These are phyloP conservation scores for Trichoderma sp. DNA, from an alignment of 2,329 filamentous ascomycete species.

Conservation along the genomic window DNA sequence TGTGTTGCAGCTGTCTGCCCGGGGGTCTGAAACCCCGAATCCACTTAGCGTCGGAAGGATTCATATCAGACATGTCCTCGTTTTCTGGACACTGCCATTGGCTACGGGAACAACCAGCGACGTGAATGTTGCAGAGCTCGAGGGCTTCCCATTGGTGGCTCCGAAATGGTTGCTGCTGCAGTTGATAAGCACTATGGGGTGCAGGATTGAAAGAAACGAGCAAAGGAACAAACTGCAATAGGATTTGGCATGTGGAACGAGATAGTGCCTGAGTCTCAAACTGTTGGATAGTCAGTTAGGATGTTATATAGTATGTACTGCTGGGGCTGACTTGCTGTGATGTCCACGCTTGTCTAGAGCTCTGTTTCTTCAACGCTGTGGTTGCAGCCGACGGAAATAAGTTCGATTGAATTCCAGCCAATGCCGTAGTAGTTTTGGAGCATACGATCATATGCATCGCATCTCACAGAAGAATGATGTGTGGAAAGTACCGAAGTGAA, in stretches of 20 bases:
- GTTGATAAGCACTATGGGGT: background rate
- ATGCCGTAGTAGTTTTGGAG: constrained; percentile 31
- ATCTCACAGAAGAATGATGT: constrained; percentile 30
- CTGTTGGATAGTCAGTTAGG: background rate
- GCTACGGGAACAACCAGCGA: background rate
- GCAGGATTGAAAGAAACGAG: background rate
- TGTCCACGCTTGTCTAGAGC: constrained; percentile 28
- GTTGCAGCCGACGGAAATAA: constrained; percentile 39
- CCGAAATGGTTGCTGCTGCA: background rate
- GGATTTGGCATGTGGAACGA: background rate
- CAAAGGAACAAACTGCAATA: background rate
- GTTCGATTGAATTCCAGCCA: constrained; percentile 35
- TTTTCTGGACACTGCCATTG: background rate
- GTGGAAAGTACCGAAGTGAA: constrained; percentile 24
- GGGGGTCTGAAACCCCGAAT: constrained; percentile 4
- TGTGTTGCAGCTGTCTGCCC: background rate
- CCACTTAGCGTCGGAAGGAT: background rate
- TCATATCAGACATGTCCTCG: background rate
- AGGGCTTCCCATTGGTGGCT: background rate
- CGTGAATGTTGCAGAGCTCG: background rate
- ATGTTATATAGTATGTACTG: background rate
- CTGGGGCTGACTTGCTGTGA: background rate
- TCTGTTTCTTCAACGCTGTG: constrained; percentile 38
- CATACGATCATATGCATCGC: constrained; percentile 40
- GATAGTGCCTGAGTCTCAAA: background rate